Base-by-base conservation (phyloP, 306 rosid species). In the Echinosophora koreensis region DNA sequence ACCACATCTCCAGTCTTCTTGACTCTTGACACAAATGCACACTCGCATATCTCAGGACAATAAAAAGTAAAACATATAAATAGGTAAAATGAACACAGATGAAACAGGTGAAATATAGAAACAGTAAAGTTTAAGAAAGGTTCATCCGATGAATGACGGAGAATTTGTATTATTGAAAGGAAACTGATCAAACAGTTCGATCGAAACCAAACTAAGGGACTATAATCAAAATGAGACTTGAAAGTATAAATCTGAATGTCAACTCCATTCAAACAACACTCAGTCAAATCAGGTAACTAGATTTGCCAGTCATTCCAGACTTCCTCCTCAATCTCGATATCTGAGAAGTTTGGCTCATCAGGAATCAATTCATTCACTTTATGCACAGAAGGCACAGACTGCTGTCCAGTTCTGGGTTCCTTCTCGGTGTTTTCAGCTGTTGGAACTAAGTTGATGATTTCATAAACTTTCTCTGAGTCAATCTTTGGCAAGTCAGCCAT, bases 311-410 rank as follows among this genome's bases (percentile, higher is more conserved):
- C n/a, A n/a, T n/a, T n/a, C n/a, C n/a, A n/a, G n/a, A n/a, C n/a
- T n/a, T n/a, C n/a, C n/a, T n/a, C n/a, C n/a, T n/a, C n/a, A n/a
- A n/a, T n/a, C n/a, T 79, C 84, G n/a, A 82, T 34, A 37, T 78
- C 61, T 55, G 72, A 62, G 39, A 8, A 69, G 62, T 78, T 76
- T 27, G 84, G n/a, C n/a, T 77, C 87, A 5, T 50, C 67, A 66
- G 56, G 70, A 74, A 78, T 56, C 60, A 35, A 55, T 55, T 77
- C 76, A 74, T 81, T 87, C 77, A 62, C 56, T 39, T 66, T 76
- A 66, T 28, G 71, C 71, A 34, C 66, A 57, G 71, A 65, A 85
- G 47, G 71, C 37, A 58, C 32, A 60, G 41, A 70, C 59, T 73
- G 83, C 39, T 39, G 58, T 66, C 66, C 82, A 78, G 71, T 70